These are phyloP conservation scores for Heliamphora pulchella DNA, from an alignment of 179 eudicot genomes.

Conservation along the genomic window DNA sequence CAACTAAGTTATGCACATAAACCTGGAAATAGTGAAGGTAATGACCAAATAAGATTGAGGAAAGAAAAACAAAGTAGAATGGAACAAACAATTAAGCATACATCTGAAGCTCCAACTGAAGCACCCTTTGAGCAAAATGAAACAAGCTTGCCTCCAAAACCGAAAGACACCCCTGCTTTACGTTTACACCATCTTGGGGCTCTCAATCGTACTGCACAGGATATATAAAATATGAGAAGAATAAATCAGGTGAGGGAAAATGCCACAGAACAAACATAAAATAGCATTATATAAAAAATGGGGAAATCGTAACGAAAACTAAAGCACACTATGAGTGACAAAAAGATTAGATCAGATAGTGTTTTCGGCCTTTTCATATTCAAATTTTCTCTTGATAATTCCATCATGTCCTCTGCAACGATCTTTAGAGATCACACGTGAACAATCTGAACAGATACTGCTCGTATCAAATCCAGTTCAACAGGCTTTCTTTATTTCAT, in stretches of 20 bases:
- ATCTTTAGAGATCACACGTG: too few relatives aligned
- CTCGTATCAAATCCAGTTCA: too few relatives aligned
- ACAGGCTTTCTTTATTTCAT: too few relatives aligned
- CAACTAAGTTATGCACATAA: conserved; percentile 60
- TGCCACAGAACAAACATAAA: neutral
- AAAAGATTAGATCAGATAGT: too few relatives aligned
- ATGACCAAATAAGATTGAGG: conserved; percentile 4
- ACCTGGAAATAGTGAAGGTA: conserved; percentile 37
- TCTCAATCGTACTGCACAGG: conserved; percentile 59
- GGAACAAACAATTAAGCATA: conserved; percentile 21
- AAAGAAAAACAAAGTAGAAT: neutral
- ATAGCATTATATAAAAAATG: neutral
- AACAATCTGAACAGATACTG: too few relatives aligned
- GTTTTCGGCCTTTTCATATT: too few relatives aligned
- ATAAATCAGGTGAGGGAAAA: too few relatives aligned
- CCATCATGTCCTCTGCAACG: too few relatives aligned
- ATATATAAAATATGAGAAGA: conserved; percentile 1
- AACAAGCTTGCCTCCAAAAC: conserved; percentile 98
- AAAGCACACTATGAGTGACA: too few relatives aligned
- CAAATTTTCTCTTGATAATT: too few relatives aligned
- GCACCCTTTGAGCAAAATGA: conserved; percentile 57
- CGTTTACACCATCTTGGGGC: conserved; percentile 96
- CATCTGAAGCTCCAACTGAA: conserved; percentile 72
- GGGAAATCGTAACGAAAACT: too few relatives aligned
- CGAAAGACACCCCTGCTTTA: conserved; percentile 88